A percentile compares a stretch with the other conserved stretches of the same genome.
phyloP scores from a whole-genome alignment of 2,329 filamentous ascomycete species.

The Ceratocystis albifundus region DNA sequence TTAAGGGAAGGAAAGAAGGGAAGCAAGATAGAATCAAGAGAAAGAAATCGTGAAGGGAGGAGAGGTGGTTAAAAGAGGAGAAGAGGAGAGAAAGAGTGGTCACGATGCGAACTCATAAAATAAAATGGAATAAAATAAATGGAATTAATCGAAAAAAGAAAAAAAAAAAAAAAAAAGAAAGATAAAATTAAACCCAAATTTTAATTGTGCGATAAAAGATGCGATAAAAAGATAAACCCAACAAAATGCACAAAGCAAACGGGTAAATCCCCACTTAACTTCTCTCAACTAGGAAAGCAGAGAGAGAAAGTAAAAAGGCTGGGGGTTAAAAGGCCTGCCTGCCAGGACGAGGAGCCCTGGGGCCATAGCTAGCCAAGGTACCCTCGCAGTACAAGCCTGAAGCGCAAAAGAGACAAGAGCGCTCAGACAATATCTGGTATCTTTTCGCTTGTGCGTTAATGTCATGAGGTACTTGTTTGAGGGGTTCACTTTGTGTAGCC shows the following conservation, averaged over 20 bases:
- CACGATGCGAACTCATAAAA: neutral
- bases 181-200: neutral
- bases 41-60: conserved; percentile 5
- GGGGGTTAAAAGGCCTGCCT: neutral
- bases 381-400: conserved; percentile 5
- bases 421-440: conserved; percentile 8
- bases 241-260: neutral
- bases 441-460: conserved; percentile 5
- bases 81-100: neutral
- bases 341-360: neutral
- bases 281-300: too few species aligned
- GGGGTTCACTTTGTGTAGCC: neutral
- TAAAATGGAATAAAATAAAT: neutral
- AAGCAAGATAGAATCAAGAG: conserved; percentile 11
- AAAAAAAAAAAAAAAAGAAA: neutral
- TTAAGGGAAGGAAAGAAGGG: neutral
- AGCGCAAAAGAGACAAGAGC: neutral
- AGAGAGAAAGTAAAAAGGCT: conserved; percentile 1
- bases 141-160: neutral
- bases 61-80: neutral
- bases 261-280: neutral
- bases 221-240: conserved; percentile 10
- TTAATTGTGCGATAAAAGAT: neutral
- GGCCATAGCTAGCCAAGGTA: neutral
- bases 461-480: neutral